Percentiles rank a stretch among this genome's conserved stretches.
phyloP scores from a whole-genome alignment of 257 asterid species.

The Echium plantagineum region DNA sequence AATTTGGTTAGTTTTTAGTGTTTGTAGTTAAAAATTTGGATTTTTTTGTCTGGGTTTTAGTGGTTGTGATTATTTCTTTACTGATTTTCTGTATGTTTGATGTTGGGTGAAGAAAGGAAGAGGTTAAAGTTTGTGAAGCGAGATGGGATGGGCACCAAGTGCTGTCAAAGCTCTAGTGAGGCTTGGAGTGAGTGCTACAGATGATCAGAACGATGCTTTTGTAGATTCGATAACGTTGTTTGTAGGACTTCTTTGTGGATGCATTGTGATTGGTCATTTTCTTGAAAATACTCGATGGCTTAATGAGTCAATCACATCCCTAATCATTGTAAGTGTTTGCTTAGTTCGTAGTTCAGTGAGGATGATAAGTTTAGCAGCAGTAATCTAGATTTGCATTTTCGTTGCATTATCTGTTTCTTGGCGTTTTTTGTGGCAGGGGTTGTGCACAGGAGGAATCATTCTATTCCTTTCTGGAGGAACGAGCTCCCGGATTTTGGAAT shows the following conservation, averaged over 20 bases:
- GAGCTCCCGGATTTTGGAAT: slow-evolving; percentile 46
- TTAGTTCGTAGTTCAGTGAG: not conserved
- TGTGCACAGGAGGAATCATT: slow-evolving; percentile 35
- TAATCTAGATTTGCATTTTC: not conserved
- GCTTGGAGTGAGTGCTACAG: not conserved
- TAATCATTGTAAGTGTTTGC: slow-evolving; percentile 34
- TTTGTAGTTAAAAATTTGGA: too few relatives aligned
- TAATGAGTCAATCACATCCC: slow-evolving; percentile 46
- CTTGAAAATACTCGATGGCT: slow-evolving; percentile 52
- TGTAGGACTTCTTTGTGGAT: slow-evolving; percentile 42
- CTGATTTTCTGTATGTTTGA: not conserved
- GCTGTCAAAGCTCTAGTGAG: not conserved
- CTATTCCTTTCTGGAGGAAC: slow-evolving; percentile 37
- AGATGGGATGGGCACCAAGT: not conserved
- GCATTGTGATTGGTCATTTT: slow-evolving; percentile 55
- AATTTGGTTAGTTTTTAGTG: not conserved
- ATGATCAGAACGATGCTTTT: not conserved
- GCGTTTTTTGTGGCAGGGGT: slow-evolving; percentile 43
- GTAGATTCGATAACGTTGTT: slow-evolving; percentile 31
- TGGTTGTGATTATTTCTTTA: not conserved
- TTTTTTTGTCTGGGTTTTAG: not conserved
- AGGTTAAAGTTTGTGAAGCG: not conserved
- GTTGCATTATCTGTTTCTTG: not conserved
- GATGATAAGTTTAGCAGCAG: not conserved
- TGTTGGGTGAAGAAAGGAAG: not conserved